phyloP scores from a whole-genome alignment of 805 yeast genomes.

The Peterozyma xylosa region DNA sequence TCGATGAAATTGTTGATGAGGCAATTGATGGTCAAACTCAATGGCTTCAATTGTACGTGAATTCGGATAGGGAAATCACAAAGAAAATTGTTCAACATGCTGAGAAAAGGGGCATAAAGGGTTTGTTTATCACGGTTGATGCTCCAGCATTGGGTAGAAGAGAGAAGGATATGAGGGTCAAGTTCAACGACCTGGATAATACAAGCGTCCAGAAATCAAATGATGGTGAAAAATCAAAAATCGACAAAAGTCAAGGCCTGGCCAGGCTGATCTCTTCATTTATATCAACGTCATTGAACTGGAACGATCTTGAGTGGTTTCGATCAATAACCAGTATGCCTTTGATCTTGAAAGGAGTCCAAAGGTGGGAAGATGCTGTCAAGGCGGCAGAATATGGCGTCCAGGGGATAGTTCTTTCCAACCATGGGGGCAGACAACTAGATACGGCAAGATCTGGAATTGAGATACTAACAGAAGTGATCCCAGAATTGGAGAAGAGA shows the following conservation, averaged over 20 bases:
- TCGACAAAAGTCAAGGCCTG: slow-evolving; percentile 75
- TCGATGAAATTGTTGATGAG: slow-evolving; percentile 32
- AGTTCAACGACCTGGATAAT: slow-evolving; percentile 41
- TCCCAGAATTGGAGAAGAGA: slow-evolving; percentile 39
- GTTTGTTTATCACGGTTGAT: slow-evolving; percentile 33
- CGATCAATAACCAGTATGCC: slow-evolving; percentile 54
- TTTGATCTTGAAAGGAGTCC: slow-evolving; percentile 76
- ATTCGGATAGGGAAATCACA: slow-evolving; percentile 22
- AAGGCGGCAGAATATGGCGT: slow-evolving; percentile 65
- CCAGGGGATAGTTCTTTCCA: slow-evolving; percentile 75
- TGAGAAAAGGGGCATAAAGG: slow-evolving; percentile 23
- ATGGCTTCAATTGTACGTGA: slow-evolving; percentile 34
- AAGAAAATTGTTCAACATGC: slow-evolving; percentile 23
- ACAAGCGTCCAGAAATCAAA: slow-evolving; percentile 23
- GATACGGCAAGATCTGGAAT: slow-evolving; percentile 79
- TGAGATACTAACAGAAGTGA: slow-evolving; percentile 65
- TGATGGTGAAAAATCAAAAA: slow-evolving; percentile 31
- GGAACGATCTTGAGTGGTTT: slow-evolving; percentile 60
- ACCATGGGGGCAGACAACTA: slow-evolving; percentile 87
- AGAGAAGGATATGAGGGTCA: slow-evolving; percentile 33
- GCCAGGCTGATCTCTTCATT: slow-evolving; percentile 82
- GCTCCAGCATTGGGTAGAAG: slow-evolving; percentile 35
- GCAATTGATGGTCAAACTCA: slow-evolving; percentile 28
- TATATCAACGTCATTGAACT: slow-evolving; percentile 61
- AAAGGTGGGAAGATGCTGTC: slow-evolving; percentile 71